phyloP scores from a whole-genome alignment of 768 basidiomycete species.

The Russula abietina region DNA sequence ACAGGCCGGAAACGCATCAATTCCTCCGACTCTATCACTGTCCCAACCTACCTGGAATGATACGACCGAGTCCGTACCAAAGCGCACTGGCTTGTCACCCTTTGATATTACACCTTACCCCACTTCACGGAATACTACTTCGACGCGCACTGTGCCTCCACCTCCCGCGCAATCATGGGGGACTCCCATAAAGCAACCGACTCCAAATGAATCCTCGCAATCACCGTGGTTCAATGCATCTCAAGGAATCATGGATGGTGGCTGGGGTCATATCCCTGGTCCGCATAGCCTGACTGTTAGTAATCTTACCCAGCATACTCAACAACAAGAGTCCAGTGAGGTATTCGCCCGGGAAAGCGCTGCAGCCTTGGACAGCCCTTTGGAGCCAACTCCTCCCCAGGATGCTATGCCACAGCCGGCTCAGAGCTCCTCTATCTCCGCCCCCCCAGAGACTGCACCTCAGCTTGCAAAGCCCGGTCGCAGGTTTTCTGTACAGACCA shows the following conservation, averaged over 20 bases:
- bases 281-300: conserved; percentile 50
- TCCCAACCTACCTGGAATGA: conserved; percentile 20
- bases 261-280: conserved; percentile 39
- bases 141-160: conserved; percentile 19
- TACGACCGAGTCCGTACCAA: conserved; percentile 15
- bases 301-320: conserved; percentile 55
- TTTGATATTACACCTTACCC: conserved; percentile 21
- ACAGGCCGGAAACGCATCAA: not conserved
- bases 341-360: conserved; percentile 11
- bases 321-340: conserved; percentile 40
- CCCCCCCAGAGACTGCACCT: conserved; percentile 27
- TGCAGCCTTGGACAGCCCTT: conserved; percentile 22
- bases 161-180: conserved; percentile 24
- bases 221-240: conserved; percentile 54
- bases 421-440: conserved; percentile 10
- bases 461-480: conserved; percentile 25
- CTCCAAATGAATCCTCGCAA: conserved; percentile 27
- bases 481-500: conserved; percentile 13
- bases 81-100: conserved; percentile 21
- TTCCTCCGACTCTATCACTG: conserved; percentile 6
- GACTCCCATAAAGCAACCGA: conserved; percentile 9
- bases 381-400: conserved; percentile 26
- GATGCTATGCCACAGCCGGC: conserved; percentile 9
- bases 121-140: conserved; percentile 22
- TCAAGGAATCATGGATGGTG: conserved; percentile 41